Conservation (phyloP, 2,329 filamentous ascomycete genomes). For the Amesomyces nigricolor region DNA sequence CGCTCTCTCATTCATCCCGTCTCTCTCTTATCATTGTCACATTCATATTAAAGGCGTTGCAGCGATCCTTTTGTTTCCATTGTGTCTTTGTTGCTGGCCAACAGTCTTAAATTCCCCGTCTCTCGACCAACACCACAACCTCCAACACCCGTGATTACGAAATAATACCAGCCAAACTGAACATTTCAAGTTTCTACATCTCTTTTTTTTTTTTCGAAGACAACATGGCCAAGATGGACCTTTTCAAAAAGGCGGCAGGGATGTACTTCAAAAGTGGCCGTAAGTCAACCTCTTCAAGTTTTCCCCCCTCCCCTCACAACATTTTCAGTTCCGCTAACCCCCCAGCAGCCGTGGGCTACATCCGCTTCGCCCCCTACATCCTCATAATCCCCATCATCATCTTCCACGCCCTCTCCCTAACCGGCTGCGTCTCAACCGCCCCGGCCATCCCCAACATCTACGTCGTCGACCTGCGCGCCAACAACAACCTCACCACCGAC, state of each 20-base stretch:
- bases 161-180: background rate
- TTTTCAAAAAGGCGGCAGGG: slow-evolving; percentile 15
- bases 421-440: slow-evolving; percentile 26
- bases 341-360: slow-evolving; percentile 1
- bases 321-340: slow-evolving; percentile 3
- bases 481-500: slow-evolving; percentile 14
- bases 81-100: slow-evolving; percentile 18
- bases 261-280: slow-evolving; percentile 13
- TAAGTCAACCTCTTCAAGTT: background rate
- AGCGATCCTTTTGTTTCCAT: slow-evolving; percentile 5
- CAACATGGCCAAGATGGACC: slow-evolving; percentile 14
- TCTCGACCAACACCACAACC: background rate
- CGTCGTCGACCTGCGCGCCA: slow-evolving; percentile 23
- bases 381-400: slow-evolving; percentile 24
- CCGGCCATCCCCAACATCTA: slow-evolving; percentile 26
- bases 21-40: background rate
- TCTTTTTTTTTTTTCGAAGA: background rate
- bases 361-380: slow-evolving; percentile 15
- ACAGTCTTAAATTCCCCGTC: slow-evolving; percentile 9
- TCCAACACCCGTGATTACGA: background rate
- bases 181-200: background rate
- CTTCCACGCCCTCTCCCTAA: slow-evolving; percentile 24
- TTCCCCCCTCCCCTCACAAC: background rate
- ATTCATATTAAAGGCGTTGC: slow-evolving; percentile 7
- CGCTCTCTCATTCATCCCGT: slow-evolving; percentile 1